A percentile compares a stretch with the other conserved stretches of the same genome.
phyloP scores from a whole-genome alignment of 768 basidiomycete genomes.

The Psilocybe cyanescens region DNA sequence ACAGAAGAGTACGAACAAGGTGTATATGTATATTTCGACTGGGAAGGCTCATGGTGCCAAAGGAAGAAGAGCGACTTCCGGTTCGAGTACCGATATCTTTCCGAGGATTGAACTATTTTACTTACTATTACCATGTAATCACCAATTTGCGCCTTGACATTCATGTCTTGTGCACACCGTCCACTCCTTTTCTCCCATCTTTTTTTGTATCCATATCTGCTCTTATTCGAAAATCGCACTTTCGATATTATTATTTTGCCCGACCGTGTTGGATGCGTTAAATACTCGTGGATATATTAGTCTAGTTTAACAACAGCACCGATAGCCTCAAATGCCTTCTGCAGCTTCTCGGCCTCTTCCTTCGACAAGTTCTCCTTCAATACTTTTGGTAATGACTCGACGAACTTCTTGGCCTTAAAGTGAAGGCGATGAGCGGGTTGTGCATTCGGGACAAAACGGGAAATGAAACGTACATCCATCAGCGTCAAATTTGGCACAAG shows the following conservation, averaged over 20 bases:
- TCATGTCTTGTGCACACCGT: neutral
- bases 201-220: slow-evolving; percentile 25
- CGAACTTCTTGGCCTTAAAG: slow-evolving; percentile 96
- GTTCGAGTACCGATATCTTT: slow-evolving; percentile 94
- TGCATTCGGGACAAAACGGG: neutral
- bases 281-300: slow-evolving; percentile 39
- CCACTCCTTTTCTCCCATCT: slow-evolving; percentile 10
- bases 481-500: slow-evolving; percentile 94
- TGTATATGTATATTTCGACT: slow-evolving; percentile 99
- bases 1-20: slow-evolving; percentile 99
- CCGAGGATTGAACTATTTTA: slow-evolving; percentile 67
- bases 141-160: slow-evolving; percentile 1
- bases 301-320: slow-evolving; percentile 90
- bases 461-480: slow-evolving; percentile 77
- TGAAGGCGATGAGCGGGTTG: slow-evolving; percentile 3
- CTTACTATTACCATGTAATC: neutral
- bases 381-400: slow-evolving; percentile 90
- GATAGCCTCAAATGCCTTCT: slow-evolving; percentile 86
- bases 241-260: slow-evolving; percentile 24
- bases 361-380: slow-evolving; percentile 95
- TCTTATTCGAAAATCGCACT: slow-evolving; percentile 14
- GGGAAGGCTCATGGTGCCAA: slow-evolving; percentile 99
- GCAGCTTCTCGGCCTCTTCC: slow-evolving; percentile 97
- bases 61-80: slow-evolving; percentile 98
- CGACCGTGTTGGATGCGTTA: slow-evolving; percentile 21